These are phyloP conservation scores for Castanea sativa DNA, from an alignment of 306 rosid genomes.

Conservation along the genomic window DNA sequence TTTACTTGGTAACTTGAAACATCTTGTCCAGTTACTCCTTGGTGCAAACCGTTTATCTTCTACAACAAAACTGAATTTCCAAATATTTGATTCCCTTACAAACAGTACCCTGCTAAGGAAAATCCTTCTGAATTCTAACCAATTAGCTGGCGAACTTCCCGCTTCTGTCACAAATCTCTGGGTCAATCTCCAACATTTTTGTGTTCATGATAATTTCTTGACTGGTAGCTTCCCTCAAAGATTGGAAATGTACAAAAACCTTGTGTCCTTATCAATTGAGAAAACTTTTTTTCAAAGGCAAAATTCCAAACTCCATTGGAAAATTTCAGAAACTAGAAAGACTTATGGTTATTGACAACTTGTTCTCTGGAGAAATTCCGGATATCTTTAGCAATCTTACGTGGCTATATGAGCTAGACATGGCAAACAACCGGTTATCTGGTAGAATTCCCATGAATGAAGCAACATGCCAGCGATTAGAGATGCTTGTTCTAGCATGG, in stretches of 20 bases:
- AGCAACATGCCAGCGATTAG: slow-evolving; percentile 24
- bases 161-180: slow-evolving; percentile 26
- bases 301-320: slow-evolving; percentile 34
- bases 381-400: slow-evolving; percentile 41
- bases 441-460: slow-evolving; percentile 27
- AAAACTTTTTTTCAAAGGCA: slow-evolving; percentile 6
- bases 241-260: slow-evolving; percentile 20
- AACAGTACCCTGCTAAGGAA: slow-evolving; percentile 12
- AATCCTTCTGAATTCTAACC: slow-evolving; percentile 20
- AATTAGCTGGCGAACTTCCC: slow-evolving; percentile 38
- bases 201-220: slow-evolving; percentile 24
- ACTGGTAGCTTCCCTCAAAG: slow-evolving; percentile 36
- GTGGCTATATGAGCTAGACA: neutral
- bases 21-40: slow-evolving; percentile 16
- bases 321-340: slow-evolving; percentile 1
- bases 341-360: neutral
- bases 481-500: neutral
- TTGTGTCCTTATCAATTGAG: slow-evolving; percentile 26
- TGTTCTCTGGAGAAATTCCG: slow-evolving; percentile 38
- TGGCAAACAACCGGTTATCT: slow-evolving; percentile 20
- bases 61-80: slow-evolving; percentile 17
- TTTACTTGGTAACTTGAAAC: slow-evolving; percentile 22
- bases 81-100: slow-evolving; percentile 33
- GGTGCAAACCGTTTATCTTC: slow-evolving; percentile 22
- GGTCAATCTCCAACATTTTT: slow-evolving; percentile 21